These are phyloP conservation scores for Dianthus caryophyllus DNA, from an alignment of 148 eudicot genomes.

Conservation along the genomic window DNA sequence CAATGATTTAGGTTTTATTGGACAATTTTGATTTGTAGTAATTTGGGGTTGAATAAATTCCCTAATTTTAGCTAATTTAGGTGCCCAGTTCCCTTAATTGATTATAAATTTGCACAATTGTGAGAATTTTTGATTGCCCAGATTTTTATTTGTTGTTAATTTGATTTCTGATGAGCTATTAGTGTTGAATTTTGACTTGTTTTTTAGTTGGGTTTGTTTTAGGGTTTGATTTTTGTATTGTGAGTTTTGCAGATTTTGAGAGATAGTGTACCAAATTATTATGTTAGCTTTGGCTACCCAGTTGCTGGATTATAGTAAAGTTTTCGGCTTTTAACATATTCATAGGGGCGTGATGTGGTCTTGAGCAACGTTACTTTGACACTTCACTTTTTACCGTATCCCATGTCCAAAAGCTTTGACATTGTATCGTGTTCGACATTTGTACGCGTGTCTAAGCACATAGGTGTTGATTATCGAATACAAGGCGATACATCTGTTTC, in stretches of 20 bases:
- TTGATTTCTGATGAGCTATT: neutral
- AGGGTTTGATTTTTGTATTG: too few relatives aligned
- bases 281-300: neutral
- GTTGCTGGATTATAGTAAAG: neutral
- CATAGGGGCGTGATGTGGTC: neutral
- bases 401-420: too few relatives aligned
- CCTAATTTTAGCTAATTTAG: neutral
- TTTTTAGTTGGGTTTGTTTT: neutral
- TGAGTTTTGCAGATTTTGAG: neutral
- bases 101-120: neutral
- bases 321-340: neutral
- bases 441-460: too few relatives aligned
- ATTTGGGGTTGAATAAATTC: neutral
- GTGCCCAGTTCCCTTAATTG: neutral
- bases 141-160: neutral
- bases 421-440: too few relatives aligned
- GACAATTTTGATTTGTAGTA: too few relatives aligned
- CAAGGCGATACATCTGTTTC: neutral
- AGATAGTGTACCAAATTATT: neutral
- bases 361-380: too few relatives aligned
- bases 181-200: neutral
- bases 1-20: too few relatives aligned
- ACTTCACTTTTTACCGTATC: too few relatives aligned
- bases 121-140: neutral
- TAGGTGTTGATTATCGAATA: too few relatives aligned